phyloP scores from a whole-genome alignment of 139 green algal species.

The Limnomonas spitsbergensis region DNA sequence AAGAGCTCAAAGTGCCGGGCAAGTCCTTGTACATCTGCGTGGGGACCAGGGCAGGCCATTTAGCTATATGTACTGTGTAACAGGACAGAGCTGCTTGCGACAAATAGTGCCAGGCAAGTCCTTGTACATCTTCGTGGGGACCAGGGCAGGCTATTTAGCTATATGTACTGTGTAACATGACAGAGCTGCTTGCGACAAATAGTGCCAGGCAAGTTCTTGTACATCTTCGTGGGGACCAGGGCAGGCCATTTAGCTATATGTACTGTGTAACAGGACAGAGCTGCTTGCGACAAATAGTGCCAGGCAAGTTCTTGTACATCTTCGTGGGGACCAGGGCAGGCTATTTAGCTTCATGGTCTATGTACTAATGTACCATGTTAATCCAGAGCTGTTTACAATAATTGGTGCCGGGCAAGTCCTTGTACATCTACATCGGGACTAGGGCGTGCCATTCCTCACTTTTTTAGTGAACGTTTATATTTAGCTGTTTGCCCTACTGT shows the following conservation, averaged over 20 bases:
- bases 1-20: conserved; percentile 26
- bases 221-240: conserved; percentile 57
- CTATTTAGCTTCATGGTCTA: background rate
- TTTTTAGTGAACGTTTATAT: no score
- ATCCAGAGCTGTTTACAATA: no score
- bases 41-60: background rate
- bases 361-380: no score
- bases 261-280: no score
- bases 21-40: conserved; percentile 80
- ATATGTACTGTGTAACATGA: background rate
- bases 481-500: background rate
- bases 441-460: background rate
- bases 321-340: conserved; percentile 22
- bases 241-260: background rate
- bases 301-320: conserved; percentile 79
- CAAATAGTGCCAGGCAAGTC: conserved; percentile 44
- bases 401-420: conserved; percentile 57
- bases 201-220: conserved; percentile 62
- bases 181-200: no score
- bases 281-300: no score
- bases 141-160: background rate
- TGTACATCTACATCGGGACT: conserved; percentile 67
- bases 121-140: conserved; percentile 73
- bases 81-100: no score
- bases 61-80: background rate